Conservation (phyloP, 768 basidiomycete species). For the Termitomyces titanicus region DNA sequence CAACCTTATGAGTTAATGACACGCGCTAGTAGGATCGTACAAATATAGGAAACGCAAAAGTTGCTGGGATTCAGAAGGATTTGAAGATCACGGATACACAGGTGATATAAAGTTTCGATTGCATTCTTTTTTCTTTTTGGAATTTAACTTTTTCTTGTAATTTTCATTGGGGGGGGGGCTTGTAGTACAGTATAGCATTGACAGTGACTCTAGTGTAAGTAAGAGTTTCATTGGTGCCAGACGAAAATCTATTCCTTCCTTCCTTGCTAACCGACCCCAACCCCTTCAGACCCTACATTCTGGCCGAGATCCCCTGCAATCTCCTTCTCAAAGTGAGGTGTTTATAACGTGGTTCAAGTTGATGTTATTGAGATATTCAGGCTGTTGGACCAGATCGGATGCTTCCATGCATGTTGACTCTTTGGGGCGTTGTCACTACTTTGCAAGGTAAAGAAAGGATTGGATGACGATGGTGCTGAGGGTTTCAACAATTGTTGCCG, state of each 20-base stretch:
- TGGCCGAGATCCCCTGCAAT: slow-evolving; percentile 35
- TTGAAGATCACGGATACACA: slow-evolving; percentile 21
- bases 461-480: not conserved
- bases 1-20: too few relatives aligned
- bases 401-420: slow-evolving; percentile 36
- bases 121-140: too few relatives aligned
- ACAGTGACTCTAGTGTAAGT: slow-evolving; percentile 24
- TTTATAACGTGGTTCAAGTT: not conserved
- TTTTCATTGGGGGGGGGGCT: not conserved
- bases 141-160: too few relatives aligned
- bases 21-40: not conserved
- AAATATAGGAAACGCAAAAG: slow-evolving; percentile 32
- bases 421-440: slow-evolving; percentile 41
- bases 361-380: slow-evolving; percentile 28
- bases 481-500: not conserved
- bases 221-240: too few relatives aligned
- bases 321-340: slow-evolving; percentile 32
- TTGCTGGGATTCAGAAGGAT: slow-evolving; percentile 36
- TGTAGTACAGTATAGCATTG: slow-evolving; percentile 32
- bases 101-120: not conserved
- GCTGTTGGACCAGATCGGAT: slow-evolving; percentile 37
- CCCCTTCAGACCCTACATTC: slow-evolving; percentile 28
- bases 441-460: slow-evolving; percentile 31
- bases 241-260: too few relatives aligned
- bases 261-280: too few relatives aligned